These are phyloP conservation scores for Diaporthe ampelina DNA, from an alignment of 2,329 filamentous ascomycete genomes.

Conservation along the genomic window DNA sequence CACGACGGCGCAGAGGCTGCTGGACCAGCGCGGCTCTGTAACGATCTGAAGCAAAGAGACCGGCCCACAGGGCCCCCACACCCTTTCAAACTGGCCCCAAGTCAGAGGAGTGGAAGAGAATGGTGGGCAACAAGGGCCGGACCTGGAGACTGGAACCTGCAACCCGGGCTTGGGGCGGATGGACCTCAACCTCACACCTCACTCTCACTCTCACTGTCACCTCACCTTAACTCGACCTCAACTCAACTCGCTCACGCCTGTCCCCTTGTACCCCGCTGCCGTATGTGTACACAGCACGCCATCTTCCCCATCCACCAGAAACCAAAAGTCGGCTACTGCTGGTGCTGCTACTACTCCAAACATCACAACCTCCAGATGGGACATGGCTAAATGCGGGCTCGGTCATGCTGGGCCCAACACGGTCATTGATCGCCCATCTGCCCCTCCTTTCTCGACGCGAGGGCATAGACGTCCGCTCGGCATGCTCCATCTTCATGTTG, in stretches of 20 bases:
- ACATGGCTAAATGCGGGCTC: constrained; percentile 26
- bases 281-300: no score
- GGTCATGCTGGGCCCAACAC: constrained; percentile 20
- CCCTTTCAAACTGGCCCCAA: constrained; percentile 34
- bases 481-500: no score
- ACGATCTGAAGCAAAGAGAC: constrained; percentile 40
- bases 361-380: constrained; percentile 3
- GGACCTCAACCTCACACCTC: constrained; percentile 11
- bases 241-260: background rate
- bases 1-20: constrained; percentile 21
- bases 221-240: background rate
- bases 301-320: constrained; percentile 6
- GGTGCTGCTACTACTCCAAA: constrained; percentile 10
- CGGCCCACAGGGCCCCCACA: constrained; percentile 33
- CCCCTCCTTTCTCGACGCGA: background rate
- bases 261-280: background rate
- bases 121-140: background rate
- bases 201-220: no score
- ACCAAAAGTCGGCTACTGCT: background rate
- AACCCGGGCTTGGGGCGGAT: background rate
- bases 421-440: constrained; percentile 22
- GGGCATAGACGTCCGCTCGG: background rate
- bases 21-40: constrained; percentile 40
- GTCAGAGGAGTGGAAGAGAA: background rate
- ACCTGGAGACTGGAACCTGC: background rate